These are phyloP conservation scores for Coemansia sp. DNA, from an alignment of 192 early-diverging fungal genomes.

Conservation along the genomic window DNA sequence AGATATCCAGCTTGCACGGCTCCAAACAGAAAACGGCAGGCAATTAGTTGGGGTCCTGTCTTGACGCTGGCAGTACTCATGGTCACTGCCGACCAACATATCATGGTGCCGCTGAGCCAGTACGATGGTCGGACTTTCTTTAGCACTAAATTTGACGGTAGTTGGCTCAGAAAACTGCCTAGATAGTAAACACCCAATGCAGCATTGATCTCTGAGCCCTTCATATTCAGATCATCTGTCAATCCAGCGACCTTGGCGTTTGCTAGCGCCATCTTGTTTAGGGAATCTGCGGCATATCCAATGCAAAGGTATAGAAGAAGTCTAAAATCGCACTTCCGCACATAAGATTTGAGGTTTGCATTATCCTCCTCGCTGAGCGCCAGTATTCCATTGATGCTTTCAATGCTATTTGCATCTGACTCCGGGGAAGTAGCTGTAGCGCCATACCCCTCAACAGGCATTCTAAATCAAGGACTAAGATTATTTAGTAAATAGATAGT, in stretches of 20 bases:
- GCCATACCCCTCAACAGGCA: not conserved
- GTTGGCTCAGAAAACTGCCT: constrained; percentile 44
- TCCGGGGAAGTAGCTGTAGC: not conserved
- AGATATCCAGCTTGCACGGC: constrained; percentile 47
- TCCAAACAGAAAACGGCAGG: constrained; percentile 38
- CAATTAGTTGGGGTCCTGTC: constrained; percentile 14
- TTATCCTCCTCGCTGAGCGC: constrained; percentile 24
- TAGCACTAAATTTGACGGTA: constrained; percentile 47
- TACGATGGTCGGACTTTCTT: constrained; percentile 29
- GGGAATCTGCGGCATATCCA: constrained; percentile 40
- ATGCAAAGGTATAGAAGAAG: constrained; percentile 39
- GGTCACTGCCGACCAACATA: constrained; percentile 37
- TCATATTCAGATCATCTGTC: constrained; percentile 23
- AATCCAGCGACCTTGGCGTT: constrained; percentile 47
- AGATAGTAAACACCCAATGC: constrained; percentile 45
- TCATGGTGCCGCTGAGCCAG: constrained; percentile 41
- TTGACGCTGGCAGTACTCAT: constrained; percentile 22
- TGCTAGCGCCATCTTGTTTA: constrained; percentile 50
- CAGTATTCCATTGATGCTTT: constrained; percentile 26
- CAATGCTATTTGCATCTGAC: not conserved
- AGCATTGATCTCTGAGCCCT: constrained; percentile 33
- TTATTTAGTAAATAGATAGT: not conserved
- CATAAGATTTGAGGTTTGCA: constrained; percentile 18
- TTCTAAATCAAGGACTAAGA: not conserved
- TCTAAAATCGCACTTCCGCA: constrained; percentile 46